Conservation (phyloP, 2,329 filamentous ascomycete species). For the Harringtonia aguacate region DNA sequence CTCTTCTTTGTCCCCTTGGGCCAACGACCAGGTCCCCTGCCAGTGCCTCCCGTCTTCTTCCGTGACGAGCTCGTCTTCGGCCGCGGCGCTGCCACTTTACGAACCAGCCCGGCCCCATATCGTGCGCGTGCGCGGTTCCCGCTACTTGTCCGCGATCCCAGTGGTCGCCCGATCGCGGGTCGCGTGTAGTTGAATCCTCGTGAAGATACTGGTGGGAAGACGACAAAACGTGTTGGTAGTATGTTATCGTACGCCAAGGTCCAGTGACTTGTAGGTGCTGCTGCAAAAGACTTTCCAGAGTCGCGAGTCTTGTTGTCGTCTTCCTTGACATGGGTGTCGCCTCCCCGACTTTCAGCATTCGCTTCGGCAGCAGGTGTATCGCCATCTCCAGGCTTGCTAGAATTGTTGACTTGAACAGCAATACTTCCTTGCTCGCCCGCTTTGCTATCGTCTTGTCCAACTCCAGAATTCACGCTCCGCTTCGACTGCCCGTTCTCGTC, state of each 20-base stretch:
- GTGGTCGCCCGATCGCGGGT: constrained; percentile 27
- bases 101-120: constrained; percentile 23
- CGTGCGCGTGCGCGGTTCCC: constrained; percentile 27
- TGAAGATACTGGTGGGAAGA: constrained; percentile 57
- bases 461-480: background rate
- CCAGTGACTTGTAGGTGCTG: constrained; percentile 26
- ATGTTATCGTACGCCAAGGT: constrained; percentile 42
- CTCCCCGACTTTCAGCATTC: no score
- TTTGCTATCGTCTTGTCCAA: background rate
- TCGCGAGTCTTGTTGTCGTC: background rate
- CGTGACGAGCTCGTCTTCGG: constrained; percentile 27
- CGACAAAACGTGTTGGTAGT: constrained; percentile 62
- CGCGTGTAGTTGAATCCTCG: constrained; percentile 37
- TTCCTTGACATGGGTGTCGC: constrained; percentile 1
- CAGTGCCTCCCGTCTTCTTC: constrained; percentile 50
- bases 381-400: background rate
- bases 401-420: background rate
- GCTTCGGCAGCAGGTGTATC: no score
- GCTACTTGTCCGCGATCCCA: constrained; percentile 22
- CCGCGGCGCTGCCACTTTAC: constrained; percentile 21
- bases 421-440: background rate
- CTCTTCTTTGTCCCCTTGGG: constrained; percentile 59
- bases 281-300: constrained; percentile 12
- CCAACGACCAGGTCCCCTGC: constrained; percentile 54
- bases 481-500: constrained; percentile 1